Evolutionary conservation across 768 basidiomycete species (phyloP).

Genomic region (Pleurotus sapidus): DNA sequence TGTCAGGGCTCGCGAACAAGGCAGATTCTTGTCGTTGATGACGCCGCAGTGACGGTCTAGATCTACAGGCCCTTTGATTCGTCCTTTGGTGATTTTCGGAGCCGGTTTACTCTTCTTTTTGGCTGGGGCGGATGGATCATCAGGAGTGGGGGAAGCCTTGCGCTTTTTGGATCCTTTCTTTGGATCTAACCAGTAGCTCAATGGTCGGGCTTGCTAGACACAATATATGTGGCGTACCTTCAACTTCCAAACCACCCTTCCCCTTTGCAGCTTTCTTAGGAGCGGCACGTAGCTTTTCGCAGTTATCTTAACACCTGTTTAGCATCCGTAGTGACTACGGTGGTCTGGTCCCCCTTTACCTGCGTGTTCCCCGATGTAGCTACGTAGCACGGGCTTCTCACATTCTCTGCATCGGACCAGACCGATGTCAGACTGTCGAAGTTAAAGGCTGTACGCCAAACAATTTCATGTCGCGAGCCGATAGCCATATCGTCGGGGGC

Average conservation of each 20-base stretch:
- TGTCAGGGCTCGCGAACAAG: conserved; percentile 92
- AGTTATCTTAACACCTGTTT: conserved; percentile 37
- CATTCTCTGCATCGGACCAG: conserved; percentile 80
- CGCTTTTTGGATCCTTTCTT: conserved; percentile 73
- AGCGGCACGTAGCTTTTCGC: conserved; percentile 54
- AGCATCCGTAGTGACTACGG: conserved; percentile 7
- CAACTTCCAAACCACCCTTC: conserved; percentile 42
- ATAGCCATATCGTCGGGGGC: conserved; percentile 83
- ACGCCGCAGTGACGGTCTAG: conserved; percentile 94
- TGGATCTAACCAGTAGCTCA: conserved; percentile 16
- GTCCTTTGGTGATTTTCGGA: conserved; percentile 74
- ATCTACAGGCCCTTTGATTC: conserved; percentile 83
- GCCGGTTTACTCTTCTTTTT: conserved; percentile 76
- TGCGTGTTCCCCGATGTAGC: conserved; percentile 71
- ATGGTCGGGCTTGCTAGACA: conserved; percentile 7
- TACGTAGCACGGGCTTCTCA: conserved; percentile 75
- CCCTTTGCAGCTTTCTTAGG: conserved; percentile 54
- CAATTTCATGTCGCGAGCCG: conserved; percentile 84
- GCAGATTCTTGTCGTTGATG: conserved; percentile 91
- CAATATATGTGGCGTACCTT: conserved; percentile 30
- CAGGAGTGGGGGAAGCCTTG: conserved; percentile 70
- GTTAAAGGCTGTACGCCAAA: conserved; percentile 78
- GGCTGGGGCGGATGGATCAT: conserved; percentile 61
- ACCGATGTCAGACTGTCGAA: conserved; percentile 53
- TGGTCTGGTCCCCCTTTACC: conserved; percentile 39